Evolutionary conservation across 2,329 filamentous ascomycete species (phyloP).

Genomic region (Cladobotryum protrusum): DNA sequence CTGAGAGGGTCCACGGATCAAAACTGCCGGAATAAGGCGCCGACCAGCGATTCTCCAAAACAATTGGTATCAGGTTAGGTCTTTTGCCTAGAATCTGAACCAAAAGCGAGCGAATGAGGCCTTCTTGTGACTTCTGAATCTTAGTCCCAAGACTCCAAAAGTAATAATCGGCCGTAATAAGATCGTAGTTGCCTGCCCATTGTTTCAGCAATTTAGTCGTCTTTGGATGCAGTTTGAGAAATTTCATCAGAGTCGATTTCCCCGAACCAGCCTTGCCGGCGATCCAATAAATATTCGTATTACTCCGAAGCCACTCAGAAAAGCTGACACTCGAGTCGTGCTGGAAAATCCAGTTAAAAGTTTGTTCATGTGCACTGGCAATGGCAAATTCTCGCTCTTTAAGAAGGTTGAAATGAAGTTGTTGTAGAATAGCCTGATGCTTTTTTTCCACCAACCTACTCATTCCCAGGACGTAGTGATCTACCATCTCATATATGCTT

Average conservation of each 20-base stretch:
- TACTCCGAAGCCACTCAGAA: slow-evolving; percentile 16
- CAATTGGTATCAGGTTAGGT: not conserved
- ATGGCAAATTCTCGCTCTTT: slow-evolving; percentile 3
- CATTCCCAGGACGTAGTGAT: not conserved
- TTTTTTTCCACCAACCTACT: slow-evolving; percentile 1
- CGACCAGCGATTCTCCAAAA: slow-evolving; percentile 1
- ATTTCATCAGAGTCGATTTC: slow-evolving; percentile 37
- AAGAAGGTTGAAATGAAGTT: slow-evolving; percentile 1
- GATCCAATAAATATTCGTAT: slow-evolving; percentile 21
- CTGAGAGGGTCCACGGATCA: not conserved
- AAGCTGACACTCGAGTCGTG: slow-evolving; percentile 11
- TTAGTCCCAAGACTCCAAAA: slow-evolving; percentile 12
- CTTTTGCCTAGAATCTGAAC: slow-evolving; percentile 10
- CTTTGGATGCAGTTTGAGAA: slow-evolving; percentile 4
- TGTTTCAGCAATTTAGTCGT: not conserved
- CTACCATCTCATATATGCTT: not conserved
- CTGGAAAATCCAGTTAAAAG: slow-evolving; percentile 24
- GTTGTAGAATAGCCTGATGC: not conserved
- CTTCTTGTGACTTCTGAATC: slow-evolving; percentile 13
- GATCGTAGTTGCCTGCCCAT: not conserved
- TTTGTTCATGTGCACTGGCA: slow-evolving; percentile 10
- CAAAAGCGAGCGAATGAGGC: slow-evolving; percentile 10
- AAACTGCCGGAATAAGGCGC: not conserved
- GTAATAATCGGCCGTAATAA: slow-evolving; percentile 9
- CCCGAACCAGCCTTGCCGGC: slow-evolving; percentile 30